Evolutionary conservation across 1,284 basidiomycete species (phyloP).

Genomic region (Tremellales sp.): DNA sequence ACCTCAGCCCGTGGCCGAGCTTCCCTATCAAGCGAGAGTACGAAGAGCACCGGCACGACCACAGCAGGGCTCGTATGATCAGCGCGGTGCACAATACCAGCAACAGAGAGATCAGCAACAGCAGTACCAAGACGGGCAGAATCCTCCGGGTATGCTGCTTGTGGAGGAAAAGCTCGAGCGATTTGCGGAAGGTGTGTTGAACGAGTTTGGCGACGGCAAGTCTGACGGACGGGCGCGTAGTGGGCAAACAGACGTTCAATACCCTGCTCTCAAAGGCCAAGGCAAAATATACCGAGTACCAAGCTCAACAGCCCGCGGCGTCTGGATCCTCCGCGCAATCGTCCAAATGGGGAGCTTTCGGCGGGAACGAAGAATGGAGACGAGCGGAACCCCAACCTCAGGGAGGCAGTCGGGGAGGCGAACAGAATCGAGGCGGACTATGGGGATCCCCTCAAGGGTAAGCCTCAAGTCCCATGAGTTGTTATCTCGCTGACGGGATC

Average conservation of each 20-base stretch:
- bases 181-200: constrained; percentile 40
- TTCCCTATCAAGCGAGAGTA: constrained; percentile 47
- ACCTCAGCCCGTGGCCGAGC: constrained; percentile 5
- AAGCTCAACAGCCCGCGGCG: constrained; percentile 17
- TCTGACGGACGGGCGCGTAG: constrained; percentile 12
- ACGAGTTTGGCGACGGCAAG: neutral
- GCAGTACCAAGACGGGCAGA: constrained; percentile 9
- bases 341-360: neutral
- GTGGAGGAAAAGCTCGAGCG: constrained; percentile 44
- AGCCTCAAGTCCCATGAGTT: constrained; percentile 8
- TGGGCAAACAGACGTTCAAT: constrained; percentile 42
- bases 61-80: neutral
- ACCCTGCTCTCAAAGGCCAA: constrained; percentile 39
- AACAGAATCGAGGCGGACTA: constrained; percentile 26
- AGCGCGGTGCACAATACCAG: constrained; percentile 1
- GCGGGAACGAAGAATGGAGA: constrained; percentile 2
- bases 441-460: constrained; percentile 31
- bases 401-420: constrained; percentile 29
- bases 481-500: neutral
- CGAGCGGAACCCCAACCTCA: constrained; percentile 4
- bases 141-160: constrained; percentile 34
- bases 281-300: constrained; percentile 38
- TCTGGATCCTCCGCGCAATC: constrained; percentile 1
- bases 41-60: constrained; percentile 21
- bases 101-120: constrained; percentile 1